phyloP scores from a whole-genome alignment of 1,284 basidiomycete genomes.

The Vanrija sp. region DNA sequence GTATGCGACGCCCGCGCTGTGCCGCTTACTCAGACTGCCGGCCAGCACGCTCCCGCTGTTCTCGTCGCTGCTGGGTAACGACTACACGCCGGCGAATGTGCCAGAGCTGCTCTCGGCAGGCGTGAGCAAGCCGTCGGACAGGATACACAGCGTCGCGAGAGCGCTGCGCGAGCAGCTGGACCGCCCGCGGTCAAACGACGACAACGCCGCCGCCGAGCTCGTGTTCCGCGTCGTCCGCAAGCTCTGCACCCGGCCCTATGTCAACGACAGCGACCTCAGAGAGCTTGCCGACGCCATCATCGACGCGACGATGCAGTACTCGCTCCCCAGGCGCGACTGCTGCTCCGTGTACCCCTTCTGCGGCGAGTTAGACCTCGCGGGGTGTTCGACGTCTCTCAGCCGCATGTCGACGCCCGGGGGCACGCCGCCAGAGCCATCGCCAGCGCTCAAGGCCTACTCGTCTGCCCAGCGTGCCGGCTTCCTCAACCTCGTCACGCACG shows the following conservation, averaged over 20 bases:
- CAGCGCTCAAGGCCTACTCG: conserved; percentile 23
- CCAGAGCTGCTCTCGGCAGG: conserved; percentile 33
- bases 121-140: conserved; percentile 22
- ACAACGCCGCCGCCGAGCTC: conserved; percentile 39
- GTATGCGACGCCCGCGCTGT: conserved; percentile 63
- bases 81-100: conserved; percentile 60
- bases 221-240: conserved; percentile 38
- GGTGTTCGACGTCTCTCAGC: conserved; percentile 16
- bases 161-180: conserved; percentile 39
- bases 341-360: conserved; percentile 42
- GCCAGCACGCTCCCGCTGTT: conserved; percentile 71
- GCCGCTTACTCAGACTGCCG: conserved; percentile 64
- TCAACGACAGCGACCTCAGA: conserved; percentile 25
- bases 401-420: conserved; percentile 1
- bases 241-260: conserved; percentile 24
- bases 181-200: conserved; percentile 24
- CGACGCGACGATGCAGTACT: conserved; percentile 46
- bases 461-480: conserved; percentile 26
- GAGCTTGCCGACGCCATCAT: conserved; percentile 38
- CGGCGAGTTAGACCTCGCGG: conserved; percentile 39
- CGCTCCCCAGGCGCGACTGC: conserved; percentile 34
- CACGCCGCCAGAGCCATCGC: conserved; percentile 3
- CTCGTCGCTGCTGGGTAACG: conserved; percentile 81
- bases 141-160: conserved; percentile 45
- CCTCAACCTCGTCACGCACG: conserved; percentile 26